Evolutionary conservation across 2,329 filamentous ascomycete genomes (phyloP), one percentile per base, ranked within the genome.

Genomic region (Neofusicoccum cordaticola): DNA sequence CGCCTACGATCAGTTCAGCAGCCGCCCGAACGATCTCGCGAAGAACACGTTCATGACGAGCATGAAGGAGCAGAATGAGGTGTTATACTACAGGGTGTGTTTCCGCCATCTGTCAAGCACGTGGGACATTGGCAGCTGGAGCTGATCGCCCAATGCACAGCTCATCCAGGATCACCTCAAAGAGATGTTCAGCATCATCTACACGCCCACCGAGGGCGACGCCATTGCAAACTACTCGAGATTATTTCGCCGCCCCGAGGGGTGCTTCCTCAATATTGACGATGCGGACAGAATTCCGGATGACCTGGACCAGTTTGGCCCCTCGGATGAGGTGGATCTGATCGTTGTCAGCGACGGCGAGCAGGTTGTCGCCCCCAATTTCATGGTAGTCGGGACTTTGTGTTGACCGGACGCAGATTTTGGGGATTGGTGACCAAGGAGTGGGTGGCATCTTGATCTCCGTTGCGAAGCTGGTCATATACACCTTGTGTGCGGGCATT

Each of bases 1-100:
- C 27, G 92, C 93, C 0, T 96, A 96, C 74, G 79, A 92, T 69
- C 93, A 97, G 74, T 96, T 93, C 77, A 80, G 78, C 19, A 85
- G 82, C 2, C 82, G 85, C 2, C 73, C 78, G 0, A 85, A 89
- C 73, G 85, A 89, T 67, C 78, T 96, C 42, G 88, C 89, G 44
- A 96, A 95, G 80, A 96, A 96, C 71, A 93, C 91, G 0, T 96
- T 96, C 73, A 84, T 96, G 82, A 91, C 90, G 0, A 92, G 89
- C 57, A 82, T 96, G 80, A 93, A 92, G 72, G 88, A 92, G 70
- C 93, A 96, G 76, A 96, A 95, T 76, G 85, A 90, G 67, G 90
- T 96, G 0, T 77, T 96, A 1, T 96, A 91, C 74, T 96, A 88
- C 76, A 88, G 83, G 74, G 89, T 90, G 69, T 67, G 78, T 68